Percentiles rank a stretch among this genome's conserved stretches.
Evolutionary conservation across 495 filamentous ascomycete species (phyloP).

Genomic region (Aspergillus mulundensis): DNA sequence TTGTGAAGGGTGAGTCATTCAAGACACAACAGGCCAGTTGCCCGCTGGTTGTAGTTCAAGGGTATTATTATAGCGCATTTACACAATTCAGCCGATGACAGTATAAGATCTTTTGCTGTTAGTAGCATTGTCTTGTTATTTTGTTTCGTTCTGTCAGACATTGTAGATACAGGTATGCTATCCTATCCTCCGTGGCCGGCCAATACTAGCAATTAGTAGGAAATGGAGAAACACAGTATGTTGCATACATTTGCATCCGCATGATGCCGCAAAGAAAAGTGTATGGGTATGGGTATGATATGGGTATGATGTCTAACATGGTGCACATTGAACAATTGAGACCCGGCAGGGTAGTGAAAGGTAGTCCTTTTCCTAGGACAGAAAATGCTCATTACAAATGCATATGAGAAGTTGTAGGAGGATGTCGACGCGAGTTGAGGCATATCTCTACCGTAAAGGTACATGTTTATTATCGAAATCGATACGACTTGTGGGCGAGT

Average conservation of each 20-base stretch:
- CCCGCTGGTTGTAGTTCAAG: no score
- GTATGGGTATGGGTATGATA: background rate
- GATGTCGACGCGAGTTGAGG: slow-evolving; percentile 5
- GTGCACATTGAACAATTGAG: slow-evolving; percentile 21
- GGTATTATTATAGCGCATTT: no score
- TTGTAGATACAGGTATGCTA: slow-evolving; percentile 3
- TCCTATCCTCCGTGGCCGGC: slow-evolving; percentile 6
- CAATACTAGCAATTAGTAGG: slow-evolving; percentile 24
- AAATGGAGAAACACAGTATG: slow-evolving; percentile 10
- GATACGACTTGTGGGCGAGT: slow-evolving; percentile 63
- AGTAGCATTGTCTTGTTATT: background rate
- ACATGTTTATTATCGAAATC: slow-evolving; percentile 31
- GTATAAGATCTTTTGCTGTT: no score
- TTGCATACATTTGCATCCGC: slow-evolving; percentile 9
- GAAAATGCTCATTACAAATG: background rate
- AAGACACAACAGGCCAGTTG: no score
- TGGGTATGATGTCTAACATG: slow-evolving; percentile 21
- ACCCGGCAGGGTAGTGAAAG: slow-evolving; percentile 10
- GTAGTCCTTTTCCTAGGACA: background rate
- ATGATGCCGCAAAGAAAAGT: slow-evolving; percentile 16
- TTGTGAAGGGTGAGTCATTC: no score
- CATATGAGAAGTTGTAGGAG: background rate
- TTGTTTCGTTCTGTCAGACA: background rate
- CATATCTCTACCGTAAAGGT: slow-evolving; percentile 9
- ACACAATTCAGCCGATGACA: no score